A percentile compares a stretch with the other conserved stretches of the same genome.
These are phyloP conservation scores for Cyphellophora attinorum DNA, from an alignment of 2,329 filamentous ascomycete species.

Conservation along the genomic window DNA sequence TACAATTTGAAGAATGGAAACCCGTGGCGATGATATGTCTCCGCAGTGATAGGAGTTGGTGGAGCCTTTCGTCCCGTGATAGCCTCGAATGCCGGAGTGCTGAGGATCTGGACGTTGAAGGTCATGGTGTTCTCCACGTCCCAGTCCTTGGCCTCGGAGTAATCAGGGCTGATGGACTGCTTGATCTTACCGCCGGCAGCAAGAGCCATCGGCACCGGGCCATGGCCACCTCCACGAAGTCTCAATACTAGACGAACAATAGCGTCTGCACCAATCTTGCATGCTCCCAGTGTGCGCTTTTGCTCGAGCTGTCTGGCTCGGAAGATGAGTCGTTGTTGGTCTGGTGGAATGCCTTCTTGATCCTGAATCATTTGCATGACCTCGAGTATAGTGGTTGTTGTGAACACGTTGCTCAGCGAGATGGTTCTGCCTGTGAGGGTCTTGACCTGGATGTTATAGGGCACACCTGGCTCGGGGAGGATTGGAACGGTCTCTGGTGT, in stretches of 20 bases:
- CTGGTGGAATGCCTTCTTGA: too few species aligned
- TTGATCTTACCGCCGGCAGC: constrained; percentile 32
- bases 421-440: background rate
- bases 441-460: background rate
- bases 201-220: constrained; percentile 24
- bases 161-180: constrained; percentile 28
- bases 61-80: constrained; percentile 23
- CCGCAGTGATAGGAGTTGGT: constrained; percentile 24
- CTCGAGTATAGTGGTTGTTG: constrained; percentile 5
- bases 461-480: background rate
- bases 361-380: constrained; percentile 1
- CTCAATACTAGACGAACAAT: constrained; percentile 16
- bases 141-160: constrained; percentile 23
- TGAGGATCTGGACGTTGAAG: constrained; percentile 18
- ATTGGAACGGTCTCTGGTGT: constrained; percentile 17
- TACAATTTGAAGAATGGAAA: constrained; percentile 29
- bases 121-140: constrained; percentile 19
- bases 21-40: constrained; percentile 24
- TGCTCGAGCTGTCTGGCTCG: too few species aligned
- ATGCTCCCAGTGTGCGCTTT: too few species aligned
- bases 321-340: too few species aligned
- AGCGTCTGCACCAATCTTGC: too few species aligned
- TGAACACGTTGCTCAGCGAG: constrained; percentile 4
- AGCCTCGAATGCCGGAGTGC: constrained; percentile 8
- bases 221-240: constrained; percentile 11